These are phyloP conservation scores for Dendrocalamus sinicus DNA, from an alignment of 176 grass and related monocot species.

Conservation along the genomic window DNA sequence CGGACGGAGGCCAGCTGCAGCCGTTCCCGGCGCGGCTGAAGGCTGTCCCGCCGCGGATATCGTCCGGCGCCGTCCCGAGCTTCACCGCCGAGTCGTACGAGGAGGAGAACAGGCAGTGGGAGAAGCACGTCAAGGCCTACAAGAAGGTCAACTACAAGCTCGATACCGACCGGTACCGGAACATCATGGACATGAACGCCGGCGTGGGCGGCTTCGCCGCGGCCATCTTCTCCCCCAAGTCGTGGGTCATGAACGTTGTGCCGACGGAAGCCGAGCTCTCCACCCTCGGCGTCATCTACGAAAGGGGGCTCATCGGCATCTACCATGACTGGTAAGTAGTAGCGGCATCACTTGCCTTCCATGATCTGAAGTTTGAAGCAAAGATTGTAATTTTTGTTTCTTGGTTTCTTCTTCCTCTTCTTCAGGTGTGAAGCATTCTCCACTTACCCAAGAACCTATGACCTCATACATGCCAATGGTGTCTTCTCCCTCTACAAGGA, in stretches of 20 bases:
- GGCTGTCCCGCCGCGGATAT: conserved; percentile 60
- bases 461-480: conserved; percentile 81
- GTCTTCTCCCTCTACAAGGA: conserved; percentile 78
- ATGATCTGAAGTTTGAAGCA: background rate
- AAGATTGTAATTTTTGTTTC: background rate
- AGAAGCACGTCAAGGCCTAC: conserved; percentile 71
- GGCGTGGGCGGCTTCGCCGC: conserved; percentile 89
- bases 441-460: conserved; percentile 94
- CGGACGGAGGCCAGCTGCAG: conserved; percentile 51
- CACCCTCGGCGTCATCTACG: conserved; percentile 73
- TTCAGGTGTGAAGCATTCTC: conserved; percentile 97
- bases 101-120: conserved; percentile 73
- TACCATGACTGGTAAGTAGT: conserved; percentile 79
- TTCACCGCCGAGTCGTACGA: conserved; percentile 55
- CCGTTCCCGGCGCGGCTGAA: conserved; percentile 70
- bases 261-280: conserved; percentile 65
- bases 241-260: conserved; percentile 96
- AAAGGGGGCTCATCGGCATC: conserved; percentile 85
- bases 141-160: conserved; percentile 72
- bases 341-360: background rate
- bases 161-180: conserved; percentile 60
- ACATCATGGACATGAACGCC: conserved; percentile 96
- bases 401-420: background rate
- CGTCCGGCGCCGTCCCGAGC: conserved; percentile 45
- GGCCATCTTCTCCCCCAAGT: conserved; percentile 67